Evolutionary conservation across 1,284 basidiomycete species (phyloP), one percentile per base, ranked within the genome.

Genomic region (Clitocybe nebularis): DNA sequence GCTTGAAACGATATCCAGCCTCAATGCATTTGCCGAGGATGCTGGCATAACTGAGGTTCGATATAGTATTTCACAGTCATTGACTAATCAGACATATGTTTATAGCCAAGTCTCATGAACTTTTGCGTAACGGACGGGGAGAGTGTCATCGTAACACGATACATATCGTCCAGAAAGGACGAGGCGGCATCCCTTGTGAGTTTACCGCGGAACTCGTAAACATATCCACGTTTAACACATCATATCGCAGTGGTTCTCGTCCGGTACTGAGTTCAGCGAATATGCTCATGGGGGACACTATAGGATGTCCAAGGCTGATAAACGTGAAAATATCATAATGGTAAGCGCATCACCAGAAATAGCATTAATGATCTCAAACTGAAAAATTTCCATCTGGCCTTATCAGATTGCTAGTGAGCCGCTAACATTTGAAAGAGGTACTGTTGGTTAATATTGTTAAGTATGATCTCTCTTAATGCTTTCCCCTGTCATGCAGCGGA

Each of bases 101-200:
- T 19, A 9, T 58, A 93, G 77, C 94, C 94, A 9, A 91, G 87
- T 53, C 66, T 97, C 46, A 81, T 95, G 84, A 99, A 98, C 61
- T 99, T 96, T 60, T 94, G 92, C 56, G 86, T 98, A 19, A 93
- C 93, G 1, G 95, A 98, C 58, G 95, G 95, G 1, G 79, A 90
- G 55, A 90, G 85, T 35, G 90, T 99, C 10, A 81, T 99, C 10
- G 94, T 89, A 5, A 96, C 93, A 1, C 80, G 95, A 32, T 99
- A 99, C 64, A 91, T 99, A 34, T 93, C 91, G 0, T 93, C 89
- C 2, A 79, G 84, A 36, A 84, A 82, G 4, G 90, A 95, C 46
- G 93, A 97, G 62, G 95, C 94, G 1, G 93, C 95, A 1, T 95
- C 91, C 20, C 64, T 97, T 61, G 84, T 84, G 56, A 51, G 72